Evolutionary conservation across 2,329 filamentous ascomycete species (phyloP), one percentile per base, ranked within the genome.

Genomic region (Pseudohalonectria lignicola): DNA sequence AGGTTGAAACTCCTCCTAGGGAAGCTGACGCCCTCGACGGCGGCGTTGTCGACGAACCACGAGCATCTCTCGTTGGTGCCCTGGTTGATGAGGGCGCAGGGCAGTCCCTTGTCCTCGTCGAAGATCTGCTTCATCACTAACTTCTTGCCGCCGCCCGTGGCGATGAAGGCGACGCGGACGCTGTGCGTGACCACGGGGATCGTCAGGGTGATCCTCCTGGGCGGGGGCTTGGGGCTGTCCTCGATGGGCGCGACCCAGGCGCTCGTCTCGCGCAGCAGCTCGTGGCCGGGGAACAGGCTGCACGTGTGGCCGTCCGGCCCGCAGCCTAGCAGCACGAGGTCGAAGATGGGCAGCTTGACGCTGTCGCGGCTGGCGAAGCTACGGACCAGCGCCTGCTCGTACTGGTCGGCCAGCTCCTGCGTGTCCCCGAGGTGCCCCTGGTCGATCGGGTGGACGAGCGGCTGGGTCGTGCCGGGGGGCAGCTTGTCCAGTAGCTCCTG

Each of bases 241-340:
- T 82, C 79, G 54, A 95, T 93, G 33, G 86, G 76, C 12, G 88
- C 82, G 31, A 96, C 86, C 92, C 92, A 98, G 39, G 90, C 86
- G 52, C 79, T 81, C 26, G 76, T 76, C 66, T 96, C 90, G 46
- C 87, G 79, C 48, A 96, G 73, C 39, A 96, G 73, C 41, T 81
- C 75, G 56, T 95, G 90, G 39, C 82, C 82, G 5, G 92, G 92
- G 69, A 98, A 98, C 37, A 98, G 69, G 51, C 83, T 92, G 78
- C 92, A 96, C 25, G 92, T 96, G 66, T 98, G 92, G 37, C 92
- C 92, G 59, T 96, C 92, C 12, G 92, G 90, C 0, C 92, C 92
- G 57, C 86, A 94, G 51, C 92, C 92, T 31, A 98, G 78, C 31
- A 98, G 76, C 39, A 98, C 71, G 38, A 98, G 75, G 59, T 98